Evolutionary conservation across 805 yeast species (phyloP).

Genomic region (Starmerella ratchasimensis): DNA sequence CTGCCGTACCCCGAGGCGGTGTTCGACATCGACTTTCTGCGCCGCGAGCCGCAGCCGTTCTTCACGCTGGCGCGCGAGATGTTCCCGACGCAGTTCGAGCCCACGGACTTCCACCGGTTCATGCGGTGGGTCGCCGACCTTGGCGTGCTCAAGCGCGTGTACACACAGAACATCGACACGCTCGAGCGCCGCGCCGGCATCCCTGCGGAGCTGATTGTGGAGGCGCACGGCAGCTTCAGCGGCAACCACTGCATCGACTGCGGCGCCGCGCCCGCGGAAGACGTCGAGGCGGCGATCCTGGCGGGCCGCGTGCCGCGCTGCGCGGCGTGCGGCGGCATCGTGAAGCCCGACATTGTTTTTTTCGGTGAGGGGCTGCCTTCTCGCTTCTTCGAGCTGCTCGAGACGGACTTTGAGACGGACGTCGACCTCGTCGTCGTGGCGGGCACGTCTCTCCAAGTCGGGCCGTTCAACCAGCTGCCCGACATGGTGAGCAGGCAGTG

Average conservation of each 20-base stretch:
- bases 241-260: conserved; percentile 74
- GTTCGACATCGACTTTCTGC: conserved; percentile 74
- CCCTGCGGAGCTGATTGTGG: conserved; percentile 48
- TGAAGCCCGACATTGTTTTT: conserved; percentile 89
- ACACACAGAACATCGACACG: conserved; percentile 89
- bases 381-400: conserved; percentile 57
- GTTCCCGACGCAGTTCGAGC: conserved; percentile 76
- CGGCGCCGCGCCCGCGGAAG: conserved; percentile 32
- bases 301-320: conserved; percentile 34
- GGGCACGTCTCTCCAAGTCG: conserved; percentile 81
- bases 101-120: conserved; percentile 69
- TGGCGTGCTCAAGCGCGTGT: conserved; percentile 49
- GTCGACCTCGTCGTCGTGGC: conserved; percentile 67
- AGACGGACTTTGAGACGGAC: conserved; percentile 31
- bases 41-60: conserved; percentile 66
- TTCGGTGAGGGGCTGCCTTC: conserved; percentile 81
- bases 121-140: conserved; percentile 55
- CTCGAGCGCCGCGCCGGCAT: conserved; percentile 79
- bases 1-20: conserved; percentile 93
- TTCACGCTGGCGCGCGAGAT: conserved; percentile 71
- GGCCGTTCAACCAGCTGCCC: conserved; percentile 81
- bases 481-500: conserved; percentile 39
- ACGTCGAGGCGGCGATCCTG: conserved; percentile 21
- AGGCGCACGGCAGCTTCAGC: conserved; percentile 94
- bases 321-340: conserved; percentile 50